These are phyloP conservation scores for Physcia stellaris DNA, from an alignment of 495 filamentous ascomycete species.

Conservation along the genomic window DNA sequence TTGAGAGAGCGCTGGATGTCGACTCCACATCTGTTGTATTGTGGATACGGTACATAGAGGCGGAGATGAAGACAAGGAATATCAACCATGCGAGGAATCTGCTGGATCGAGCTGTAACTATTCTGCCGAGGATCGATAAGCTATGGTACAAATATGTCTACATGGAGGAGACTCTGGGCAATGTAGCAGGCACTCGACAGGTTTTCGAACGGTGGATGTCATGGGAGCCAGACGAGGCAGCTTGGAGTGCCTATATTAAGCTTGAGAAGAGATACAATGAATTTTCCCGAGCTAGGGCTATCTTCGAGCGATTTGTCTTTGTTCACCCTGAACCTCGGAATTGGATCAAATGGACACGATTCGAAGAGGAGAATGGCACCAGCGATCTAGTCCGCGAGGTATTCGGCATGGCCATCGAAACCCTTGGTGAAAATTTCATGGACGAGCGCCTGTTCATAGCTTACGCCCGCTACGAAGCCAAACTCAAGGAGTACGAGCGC, in stretches of 20 bases:
- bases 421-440: slow-evolving; percentile 88
- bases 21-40: slow-evolving; percentile 70
- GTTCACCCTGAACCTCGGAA: slow-evolving; percentile 93
- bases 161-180: slow-evolving; percentile 94
- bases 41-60: slow-evolving; percentile 84
- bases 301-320: slow-evolving; percentile 82
- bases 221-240: slow-evolving; percentile 93
- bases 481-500: slow-evolving; percentile 87
- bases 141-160: slow-evolving; percentile 99
- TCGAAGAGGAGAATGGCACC: slow-evolving; percentile 90
- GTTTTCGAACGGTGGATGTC: slow-evolving; percentile 98
- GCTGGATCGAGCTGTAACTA: slow-evolving; percentile 86
- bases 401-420: slow-evolving; percentile 78
- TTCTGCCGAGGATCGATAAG: slow-evolving; percentile 82
- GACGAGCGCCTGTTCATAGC: slow-evolving; percentile 90
- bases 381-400: slow-evolving; percentile 86
- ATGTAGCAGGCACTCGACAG: slow-evolving; percentile 82
- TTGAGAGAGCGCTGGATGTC: slow-evolving; percentile 90
- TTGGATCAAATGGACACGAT: slow-evolving; percentile 98
- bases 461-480: slow-evolving; percentile 85
- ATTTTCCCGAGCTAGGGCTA: slow-evolving; percentile 66
- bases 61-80: slow-evolving; percentile 91
- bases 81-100: slow-evolving; percentile 96
- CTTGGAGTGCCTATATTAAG: slow-evolving; percentile 94
- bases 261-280: slow-evolving; percentile 90